phyloP scores from a whole-genome alignment of 169 alveolate genomes.

The Plasmodium fragile region DNA sequence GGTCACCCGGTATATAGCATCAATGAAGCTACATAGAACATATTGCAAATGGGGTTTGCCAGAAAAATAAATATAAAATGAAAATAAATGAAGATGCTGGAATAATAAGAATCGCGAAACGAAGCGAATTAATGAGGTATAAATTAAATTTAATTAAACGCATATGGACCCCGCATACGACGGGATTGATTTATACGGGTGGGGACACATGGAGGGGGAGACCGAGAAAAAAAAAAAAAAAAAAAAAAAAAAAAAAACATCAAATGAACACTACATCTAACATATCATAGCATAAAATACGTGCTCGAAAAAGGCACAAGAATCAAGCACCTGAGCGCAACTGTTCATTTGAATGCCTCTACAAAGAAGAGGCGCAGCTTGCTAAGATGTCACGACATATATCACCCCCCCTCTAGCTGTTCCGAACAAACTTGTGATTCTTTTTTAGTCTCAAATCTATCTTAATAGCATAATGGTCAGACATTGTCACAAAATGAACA shows the following conservation, averaged over 20 bases:
- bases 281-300: not conserved
- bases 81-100: not conserved
- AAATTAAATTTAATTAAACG: conserved; percentile 3
- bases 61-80: not conserved
- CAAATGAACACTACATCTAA: not conserved
- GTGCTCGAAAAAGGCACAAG: not conserved
- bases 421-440: not conserved
- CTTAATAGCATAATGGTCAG: conserved; percentile 91
- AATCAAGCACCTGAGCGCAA: not conserved
- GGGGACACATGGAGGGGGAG: not conserved
- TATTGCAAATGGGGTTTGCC: not conserved
- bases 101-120: not conserved
- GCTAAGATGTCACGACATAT: not conserved
- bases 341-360: not conserved
- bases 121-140: not conserved
- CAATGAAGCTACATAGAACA: not conserved
- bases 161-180: not conserved
- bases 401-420: not conserved
- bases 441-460: conserved; percentile 84
- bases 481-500: conserved; percentile 89
- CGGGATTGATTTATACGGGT: not conserved
- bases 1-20: not conserved
- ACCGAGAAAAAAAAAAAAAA: not conserved
- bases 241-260: not conserved
- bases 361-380: not conserved